Base-by-base conservation (phyloP, 1,284 basidiomycete genomes). In the Ganoderma lucidum region DNA sequence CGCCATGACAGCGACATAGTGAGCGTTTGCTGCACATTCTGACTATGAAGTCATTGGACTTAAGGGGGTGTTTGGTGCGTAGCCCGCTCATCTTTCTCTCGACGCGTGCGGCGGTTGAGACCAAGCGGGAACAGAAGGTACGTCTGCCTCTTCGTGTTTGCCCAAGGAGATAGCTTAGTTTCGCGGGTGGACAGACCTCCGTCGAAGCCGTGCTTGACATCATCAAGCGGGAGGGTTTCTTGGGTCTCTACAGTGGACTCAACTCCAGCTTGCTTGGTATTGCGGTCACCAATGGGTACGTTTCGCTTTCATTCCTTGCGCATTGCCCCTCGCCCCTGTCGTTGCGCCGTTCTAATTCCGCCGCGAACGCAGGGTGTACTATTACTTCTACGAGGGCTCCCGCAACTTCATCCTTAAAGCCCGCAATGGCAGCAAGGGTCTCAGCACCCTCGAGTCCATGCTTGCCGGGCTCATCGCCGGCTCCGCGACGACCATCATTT, bases 71-170 rank as follows among this genome's bases (percentile, higher is more conserved):
- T 67, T 37, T 60, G 63, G 62, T 30, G 2, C 66, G 19, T 64
- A 97, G 95, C 79, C 97, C 97, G 9, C 87, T 99, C 42, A 92
- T 98, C 72, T 94, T 96, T 79, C 85, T 99, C 44, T 97, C 95
- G 4, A 99, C 96, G 0, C 90, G 97, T 62, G 96, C 96, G 1
- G 97, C 97, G 9, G 96, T 99, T 8, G 92, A 96, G 75, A 92
- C 92, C 1, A 94, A 91, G 83, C 93, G 89, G 71, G 87, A 93
- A 69, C 83, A 87, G 68, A 94, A 95, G 87, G 89, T 87, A 42
- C 59, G 79, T 81, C 32, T 28, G 19, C 59, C 3, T 28, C 23
- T 5, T 3, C 39, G 15, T 23, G 39, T 60, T 41, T 15, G 39
- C 12, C 15, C 5, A 10, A 23, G n/a, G n/a, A 23, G 14, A 1